phyloP scores from a whole-genome alignment of 1,139 yeast species.

The Magnusiomyces tetraspermus region DNA sequence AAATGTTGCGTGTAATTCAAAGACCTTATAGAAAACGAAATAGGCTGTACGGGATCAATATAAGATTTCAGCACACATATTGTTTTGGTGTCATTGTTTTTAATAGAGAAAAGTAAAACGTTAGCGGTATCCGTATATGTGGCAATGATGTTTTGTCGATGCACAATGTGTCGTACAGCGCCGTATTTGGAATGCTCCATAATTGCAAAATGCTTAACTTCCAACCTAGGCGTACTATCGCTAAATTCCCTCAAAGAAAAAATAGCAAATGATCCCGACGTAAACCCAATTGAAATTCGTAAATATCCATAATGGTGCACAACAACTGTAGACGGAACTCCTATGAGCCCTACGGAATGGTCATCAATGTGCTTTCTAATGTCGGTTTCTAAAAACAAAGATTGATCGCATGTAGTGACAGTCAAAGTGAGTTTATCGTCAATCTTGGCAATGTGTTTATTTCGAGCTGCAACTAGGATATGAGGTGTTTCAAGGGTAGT shows the following conservation, averaged over 20 bases:
- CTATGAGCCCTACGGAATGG: not conserved
- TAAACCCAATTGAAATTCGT: constrained; percentile 12
- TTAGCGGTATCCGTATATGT: constrained; percentile 13
- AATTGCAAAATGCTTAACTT: constrained; percentile 9
- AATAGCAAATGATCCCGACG: constrained; percentile 12
- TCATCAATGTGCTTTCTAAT: constrained; percentile 6
- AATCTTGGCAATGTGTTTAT: constrained; percentile 10
- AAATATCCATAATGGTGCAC: constrained; percentile 11
- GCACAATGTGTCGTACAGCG: constrained; percentile 13
- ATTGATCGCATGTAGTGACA: constrained; percentile 8
- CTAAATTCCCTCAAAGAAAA: constrained; percentile 10
- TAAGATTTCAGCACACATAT: constrained; percentile 12
- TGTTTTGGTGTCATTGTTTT: constrained; percentile 11
- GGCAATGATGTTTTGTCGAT: constrained; percentile 12
- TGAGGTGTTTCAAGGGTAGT: not conserved
- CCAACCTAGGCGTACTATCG: not conserved
- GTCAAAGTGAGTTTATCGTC: constrained; percentile 4
- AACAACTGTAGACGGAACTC: constrained; percentile 9
- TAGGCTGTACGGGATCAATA: constrained; percentile 13
- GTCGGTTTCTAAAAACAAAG: not conserved
- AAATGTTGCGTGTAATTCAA: constrained; percentile 9
- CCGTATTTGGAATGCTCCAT: constrained; percentile 10
- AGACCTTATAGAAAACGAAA: constrained; percentile 13
- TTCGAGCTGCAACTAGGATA: constrained; percentile 11
- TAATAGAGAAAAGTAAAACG: constrained; percentile 10